Conservation (phyloP, 2,329 filamentous ascomycete species). For the Fusarium neocosmosporiellum region DNA sequence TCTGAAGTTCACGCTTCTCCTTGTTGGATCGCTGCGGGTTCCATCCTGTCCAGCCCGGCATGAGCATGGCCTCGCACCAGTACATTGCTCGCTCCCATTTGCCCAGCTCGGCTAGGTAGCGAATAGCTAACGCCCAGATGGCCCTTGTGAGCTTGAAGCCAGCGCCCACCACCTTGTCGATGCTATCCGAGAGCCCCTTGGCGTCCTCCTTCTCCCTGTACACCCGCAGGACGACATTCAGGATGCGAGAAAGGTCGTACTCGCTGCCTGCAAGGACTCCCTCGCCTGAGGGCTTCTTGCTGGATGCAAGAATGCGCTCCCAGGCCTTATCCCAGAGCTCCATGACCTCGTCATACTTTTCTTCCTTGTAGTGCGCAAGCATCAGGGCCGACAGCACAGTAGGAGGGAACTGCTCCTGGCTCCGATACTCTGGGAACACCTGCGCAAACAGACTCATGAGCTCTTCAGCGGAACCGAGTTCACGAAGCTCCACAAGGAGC, state of each 20-base stretch:
- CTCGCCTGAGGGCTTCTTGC: conserved; percentile 33
- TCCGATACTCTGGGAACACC: conserved; percentile 50
- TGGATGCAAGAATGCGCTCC: conserved; percentile 57
- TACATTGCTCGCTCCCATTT: conserved; percentile 75
- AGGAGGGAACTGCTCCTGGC: conserved; percentile 57
- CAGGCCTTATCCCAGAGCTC: conserved; percentile 74
- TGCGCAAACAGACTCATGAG: conserved; percentile 66
- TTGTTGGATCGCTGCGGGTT: conserved; percentile 28
- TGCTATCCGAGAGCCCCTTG: conserved; percentile 59
- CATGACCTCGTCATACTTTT: conserved; percentile 69
- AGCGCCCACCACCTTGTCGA: conserved; percentile 66
- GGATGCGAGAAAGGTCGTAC: conserved; percentile 62
- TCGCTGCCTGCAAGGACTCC: conserved; percentile 60
- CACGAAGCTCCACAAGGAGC: conserved; percentile 50
- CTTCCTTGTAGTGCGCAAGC: conserved; percentile 69
- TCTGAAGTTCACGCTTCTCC: conserved; percentile 53
- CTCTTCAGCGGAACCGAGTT: conserved; percentile 65
- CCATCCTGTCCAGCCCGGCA: conserved; percentile 85
- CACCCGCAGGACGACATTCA: conserved; percentile 62
- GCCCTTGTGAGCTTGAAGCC: conserved; percentile 81
- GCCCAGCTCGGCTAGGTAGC: conserved; percentile 70
- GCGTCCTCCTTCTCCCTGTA: conserved; percentile 55
- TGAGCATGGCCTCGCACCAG: conserved; percentile 81
- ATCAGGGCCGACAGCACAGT: conserved; percentile 74
- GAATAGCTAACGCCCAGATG: conserved; percentile 85